These are phyloP conservation scores for Cantharellus cinnabarinus DNA, from an alignment of 768 basidiomycete species.

Conservation along the genomic window DNA sequence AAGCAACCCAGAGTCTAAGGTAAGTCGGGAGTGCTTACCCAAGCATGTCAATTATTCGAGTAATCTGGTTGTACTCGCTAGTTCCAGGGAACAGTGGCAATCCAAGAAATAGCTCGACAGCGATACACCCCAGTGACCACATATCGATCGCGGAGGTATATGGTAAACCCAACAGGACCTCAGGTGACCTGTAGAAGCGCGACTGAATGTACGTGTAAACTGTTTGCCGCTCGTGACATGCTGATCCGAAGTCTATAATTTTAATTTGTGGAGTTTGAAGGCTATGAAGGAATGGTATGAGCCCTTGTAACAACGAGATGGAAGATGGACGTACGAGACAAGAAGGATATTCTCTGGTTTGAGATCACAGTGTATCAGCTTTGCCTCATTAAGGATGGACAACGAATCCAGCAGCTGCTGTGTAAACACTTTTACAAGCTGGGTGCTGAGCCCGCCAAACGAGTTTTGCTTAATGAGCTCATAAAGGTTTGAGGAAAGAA, in stretches of 20 bases:
- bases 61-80: conserved; percentile 97
- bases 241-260: conserved; percentile 97
- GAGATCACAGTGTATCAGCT: conserved; percentile 93
- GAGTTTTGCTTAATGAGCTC: conserved; percentile 99
- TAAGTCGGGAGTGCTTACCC: conserved; percentile 39
- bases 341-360: conserved; percentile 98
- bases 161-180: conserved; percentile 84
- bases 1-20: neutral
- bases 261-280: conserved; percentile 96
- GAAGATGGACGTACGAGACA: conserved; percentile 48
- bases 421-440: conserved; percentile 97
- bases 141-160: conserved; percentile 95
- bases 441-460: conserved; percentile 90
- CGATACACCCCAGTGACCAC: conserved; percentile 98
- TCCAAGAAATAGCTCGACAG: conserved; percentile 92
- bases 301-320: neutral
- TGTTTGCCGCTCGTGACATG: conserved; percentile 97
- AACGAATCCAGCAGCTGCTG: conserved; percentile 85
- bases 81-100: conserved; percentile 94
- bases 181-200: conserved; percentile 93
- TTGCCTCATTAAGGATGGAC: conserved; percentile 82
- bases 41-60: conserved; percentile 93
- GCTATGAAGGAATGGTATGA: conserved; percentile 21
- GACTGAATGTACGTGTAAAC: conserved; percentile 99
- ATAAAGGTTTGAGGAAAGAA: conserved; percentile 91